Evolutionary conservation across 2,329 filamentous ascomycete species (phyloP).

Genomic region (Colletotrichum ledebouriae): DNA sequence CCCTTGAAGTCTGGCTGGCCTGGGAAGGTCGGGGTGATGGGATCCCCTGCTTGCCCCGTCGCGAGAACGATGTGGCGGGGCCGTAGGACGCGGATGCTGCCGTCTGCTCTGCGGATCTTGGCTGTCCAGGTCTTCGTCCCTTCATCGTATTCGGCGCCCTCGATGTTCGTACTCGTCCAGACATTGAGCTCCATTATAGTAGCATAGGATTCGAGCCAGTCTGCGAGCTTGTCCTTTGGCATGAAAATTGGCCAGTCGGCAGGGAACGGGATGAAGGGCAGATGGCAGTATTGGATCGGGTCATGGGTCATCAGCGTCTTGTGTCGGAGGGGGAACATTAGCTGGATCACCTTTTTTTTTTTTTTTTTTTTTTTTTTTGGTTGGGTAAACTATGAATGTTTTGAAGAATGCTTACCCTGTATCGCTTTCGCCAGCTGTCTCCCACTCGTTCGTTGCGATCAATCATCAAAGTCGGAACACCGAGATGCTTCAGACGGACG

Average conservation of each 20-base stretch:
- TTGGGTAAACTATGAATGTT: too few species aligned
- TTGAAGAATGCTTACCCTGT: constrained; percentile 48
- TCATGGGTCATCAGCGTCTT: constrained; percentile 76
- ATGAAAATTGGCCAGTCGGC: constrained; percentile 77
- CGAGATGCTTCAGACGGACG: constrained; percentile 71
- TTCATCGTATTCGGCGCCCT: constrained; percentile 64
- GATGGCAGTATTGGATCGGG: constrained; percentile 71
- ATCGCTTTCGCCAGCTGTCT: constrained; percentile 74
- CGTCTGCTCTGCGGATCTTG: constrained; percentile 57
- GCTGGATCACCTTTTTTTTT: too few species aligned
- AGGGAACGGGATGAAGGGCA: constrained; percentile 76
- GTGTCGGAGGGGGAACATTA: constrained; percentile 50
- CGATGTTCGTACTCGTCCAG: constrained; percentile 69
- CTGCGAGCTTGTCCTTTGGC: constrained; percentile 78
- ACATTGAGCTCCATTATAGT: constrained; percentile 76
- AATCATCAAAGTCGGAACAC: constrained; percentile 68
- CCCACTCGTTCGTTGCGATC: constrained; percentile 70
- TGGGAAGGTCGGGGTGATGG: constrained; percentile 67
- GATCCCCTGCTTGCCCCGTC: constrained; percentile 78
- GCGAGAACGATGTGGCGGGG: constrained; percentile 76
- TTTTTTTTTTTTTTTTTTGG: too few species aligned
- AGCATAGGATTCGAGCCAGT: constrained; percentile 77
- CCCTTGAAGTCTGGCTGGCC: constrained; percentile 71
- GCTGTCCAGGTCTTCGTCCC: constrained; percentile 66
- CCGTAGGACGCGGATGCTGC: constrained; percentile 65